Conservation (phyloP, 371 early-diverging fungal species). For the Syncephalis fuscata region DNA sequence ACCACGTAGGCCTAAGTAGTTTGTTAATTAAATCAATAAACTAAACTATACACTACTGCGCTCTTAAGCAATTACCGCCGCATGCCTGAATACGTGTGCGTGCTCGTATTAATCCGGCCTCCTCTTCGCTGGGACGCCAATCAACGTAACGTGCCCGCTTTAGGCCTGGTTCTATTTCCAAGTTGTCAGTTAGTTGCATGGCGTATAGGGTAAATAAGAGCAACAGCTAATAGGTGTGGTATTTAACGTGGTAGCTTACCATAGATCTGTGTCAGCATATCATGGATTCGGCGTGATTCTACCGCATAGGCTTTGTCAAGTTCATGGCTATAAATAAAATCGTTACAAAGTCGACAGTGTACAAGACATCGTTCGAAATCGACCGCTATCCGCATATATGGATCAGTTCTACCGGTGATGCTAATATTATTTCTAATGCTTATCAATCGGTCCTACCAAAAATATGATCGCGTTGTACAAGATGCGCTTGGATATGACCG, state of each 20-base stretch:
- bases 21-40: not conserved
- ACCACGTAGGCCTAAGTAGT: constrained; percentile 59
- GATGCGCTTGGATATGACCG: constrained; percentile 43
- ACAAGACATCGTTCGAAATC: constrained; percentile 43
- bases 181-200: not conserved
- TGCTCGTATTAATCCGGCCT: constrained; percentile 23
- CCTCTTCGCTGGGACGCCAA: constrained; percentile 33
- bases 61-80: constrained; percentile 21
- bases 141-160: constrained; percentile 18
- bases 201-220: constrained; percentile 6
- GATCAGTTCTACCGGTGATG: not conserved
- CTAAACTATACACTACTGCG: not conserved
- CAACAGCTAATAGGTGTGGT: not conserved
- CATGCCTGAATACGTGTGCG: constrained; percentile 29
- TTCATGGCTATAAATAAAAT: constrained; percentile 73
- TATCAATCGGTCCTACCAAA: constrained; percentile 28
- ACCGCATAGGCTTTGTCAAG: constrained; percentile 36
- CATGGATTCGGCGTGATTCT: constrained; percentile 43
- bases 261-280: constrained; percentile 23
- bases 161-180: constrained; percentile 20
- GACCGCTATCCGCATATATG: constrained; percentile 23
- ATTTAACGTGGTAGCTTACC: constrained; percentile 7
- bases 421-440: not conserved
- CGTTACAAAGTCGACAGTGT: constrained; percentile 64
- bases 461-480: constrained; percentile 29